Evolutionary conservation across 805 yeast species (phyloP).

Genomic region (Diddensiella santjacobensis): DNA sequence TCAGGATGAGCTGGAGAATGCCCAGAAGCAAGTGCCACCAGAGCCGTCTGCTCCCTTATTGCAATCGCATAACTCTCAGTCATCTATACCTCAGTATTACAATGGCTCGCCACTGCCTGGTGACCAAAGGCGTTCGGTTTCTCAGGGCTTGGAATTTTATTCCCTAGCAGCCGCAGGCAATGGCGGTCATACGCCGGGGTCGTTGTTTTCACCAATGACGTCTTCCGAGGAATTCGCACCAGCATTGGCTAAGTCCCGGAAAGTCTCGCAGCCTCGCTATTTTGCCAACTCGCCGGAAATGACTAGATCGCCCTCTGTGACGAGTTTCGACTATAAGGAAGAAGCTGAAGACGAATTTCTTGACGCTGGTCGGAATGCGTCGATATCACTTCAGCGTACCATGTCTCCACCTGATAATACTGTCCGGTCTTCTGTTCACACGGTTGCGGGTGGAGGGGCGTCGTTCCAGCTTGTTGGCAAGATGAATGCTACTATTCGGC

Average conservation of each 20-base stretch:
- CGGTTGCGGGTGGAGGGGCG: constrained; percentile 28
- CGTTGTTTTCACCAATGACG: background rate
- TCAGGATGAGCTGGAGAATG: background rate
- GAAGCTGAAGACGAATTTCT: constrained; percentile 7
- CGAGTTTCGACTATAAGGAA: constrained; percentile 1
- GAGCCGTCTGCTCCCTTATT: background rate
- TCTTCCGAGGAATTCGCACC: background rate
- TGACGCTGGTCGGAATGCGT: constrained; percentile 8
- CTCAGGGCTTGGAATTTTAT: background rate
- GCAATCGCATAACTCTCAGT: background rate
- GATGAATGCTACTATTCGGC: constrained; percentile 70
- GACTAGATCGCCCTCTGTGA: constrained; percentile 3
- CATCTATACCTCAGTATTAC: background rate
- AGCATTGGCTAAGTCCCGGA: background rate
- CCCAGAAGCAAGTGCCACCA: background rate
- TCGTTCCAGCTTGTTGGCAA: constrained; percentile 66
- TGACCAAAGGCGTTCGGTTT: background rate
- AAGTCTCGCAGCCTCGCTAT: background rate
- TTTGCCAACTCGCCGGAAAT: constrained; percentile 4
- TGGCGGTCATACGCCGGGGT: background rate
- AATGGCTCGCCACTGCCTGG: background rate
- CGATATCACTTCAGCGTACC: constrained; percentile 6
- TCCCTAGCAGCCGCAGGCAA: background rate
- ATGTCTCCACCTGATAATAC: constrained; percentile 5
- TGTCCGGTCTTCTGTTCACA: constrained; percentile 12